Evolutionary conservation across 352 stramenopile genomes (phyloP).

Genomic region (Phytophthora uliginosa): DNA sequence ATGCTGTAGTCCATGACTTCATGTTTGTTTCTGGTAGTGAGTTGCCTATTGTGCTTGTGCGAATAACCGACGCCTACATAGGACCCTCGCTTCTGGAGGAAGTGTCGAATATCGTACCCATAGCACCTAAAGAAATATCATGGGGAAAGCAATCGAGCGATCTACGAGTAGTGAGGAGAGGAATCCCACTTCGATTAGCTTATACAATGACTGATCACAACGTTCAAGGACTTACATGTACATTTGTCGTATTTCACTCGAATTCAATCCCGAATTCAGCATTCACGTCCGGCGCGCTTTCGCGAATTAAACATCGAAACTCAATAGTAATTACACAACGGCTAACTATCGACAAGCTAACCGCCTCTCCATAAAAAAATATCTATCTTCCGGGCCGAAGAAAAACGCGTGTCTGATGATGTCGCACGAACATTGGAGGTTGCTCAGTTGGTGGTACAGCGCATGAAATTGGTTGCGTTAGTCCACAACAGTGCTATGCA

Average conservation of each 20-base stretch:
- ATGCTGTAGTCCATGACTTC: neutral
- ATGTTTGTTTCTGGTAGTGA: slow-evolving; percentile 3
- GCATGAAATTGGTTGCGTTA: neutral
- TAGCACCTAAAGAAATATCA: neutral
- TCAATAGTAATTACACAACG: neutral
- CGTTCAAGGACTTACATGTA: neutral
- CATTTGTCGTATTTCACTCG: neutral
- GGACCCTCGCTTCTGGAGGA: neutral
- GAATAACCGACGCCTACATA: neutral
- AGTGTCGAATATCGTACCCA: neutral
- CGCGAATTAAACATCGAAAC: neutral
- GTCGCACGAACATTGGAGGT: neutral
- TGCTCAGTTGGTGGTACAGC: neutral
- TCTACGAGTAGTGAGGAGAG: neutral
- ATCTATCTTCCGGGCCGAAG: neutral
- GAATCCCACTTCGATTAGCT: neutral
- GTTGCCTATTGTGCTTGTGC: neutral
- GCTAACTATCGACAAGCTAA: neutral
- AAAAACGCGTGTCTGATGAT: neutral
- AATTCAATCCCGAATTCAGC: neutral
- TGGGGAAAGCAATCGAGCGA: slow-evolving; percentile 1
- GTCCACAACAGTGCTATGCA: neutral
- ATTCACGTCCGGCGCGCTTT: neutral
- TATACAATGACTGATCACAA: neutral
- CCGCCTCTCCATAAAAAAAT: neutral